Conservation (phyloP, 2,329 filamentous ascomycete genomes). For the Pyrenophora teres region DNA sequence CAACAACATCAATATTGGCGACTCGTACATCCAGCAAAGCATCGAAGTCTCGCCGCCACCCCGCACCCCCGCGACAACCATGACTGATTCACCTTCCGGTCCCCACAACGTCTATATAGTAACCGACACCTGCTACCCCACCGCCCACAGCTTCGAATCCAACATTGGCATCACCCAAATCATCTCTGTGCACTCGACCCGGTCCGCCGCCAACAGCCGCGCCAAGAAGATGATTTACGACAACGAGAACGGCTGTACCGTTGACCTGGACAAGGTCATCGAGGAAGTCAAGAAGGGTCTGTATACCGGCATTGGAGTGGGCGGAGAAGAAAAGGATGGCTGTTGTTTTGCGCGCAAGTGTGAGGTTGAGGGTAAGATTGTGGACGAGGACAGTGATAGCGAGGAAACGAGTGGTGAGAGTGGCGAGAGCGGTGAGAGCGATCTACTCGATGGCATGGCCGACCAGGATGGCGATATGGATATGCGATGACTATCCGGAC, state of each 20-base stretch:
- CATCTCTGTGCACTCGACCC: slow-evolving; percentile 28
- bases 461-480: slow-evolving; percentile 8
- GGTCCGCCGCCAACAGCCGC: slow-evolving; percentile 22
- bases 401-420: slow-evolving; percentile 6
- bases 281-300: slow-evolving; percentile 27
- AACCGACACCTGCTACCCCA: slow-evolving; percentile 27
- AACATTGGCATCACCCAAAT: slow-evolving; percentile 24
- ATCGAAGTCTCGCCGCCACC: slow-evolving; percentile 8
- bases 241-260: slow-evolving; percentile 18
- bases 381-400: slow-evolving; percentile 31
- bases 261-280: slow-evolving; percentile 32
- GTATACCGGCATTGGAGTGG: slow-evolving; percentile 29
- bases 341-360: slow-evolving; percentile 30
- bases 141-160: slow-evolving; percentile 18
- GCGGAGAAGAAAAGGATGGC: slow-evolving; percentile 15
- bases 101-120: slow-evolving; percentile 27
- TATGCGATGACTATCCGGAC: slow-evolving; percentile 10
- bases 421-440: slow-evolving; percentile 7
- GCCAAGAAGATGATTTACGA: slow-evolving; percentile 33
- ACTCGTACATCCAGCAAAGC: slow-evolving; percentile 14
- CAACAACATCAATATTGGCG: background rate
- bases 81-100: background rate
- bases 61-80: background rate
- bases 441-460: slow-evolving; percentile 5
- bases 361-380: slow-evolving; percentile 28